Base-by-base conservation (phyloP, 2,329 filamentous ascomycete species). In the Claviceps quebecensis region DNA sequence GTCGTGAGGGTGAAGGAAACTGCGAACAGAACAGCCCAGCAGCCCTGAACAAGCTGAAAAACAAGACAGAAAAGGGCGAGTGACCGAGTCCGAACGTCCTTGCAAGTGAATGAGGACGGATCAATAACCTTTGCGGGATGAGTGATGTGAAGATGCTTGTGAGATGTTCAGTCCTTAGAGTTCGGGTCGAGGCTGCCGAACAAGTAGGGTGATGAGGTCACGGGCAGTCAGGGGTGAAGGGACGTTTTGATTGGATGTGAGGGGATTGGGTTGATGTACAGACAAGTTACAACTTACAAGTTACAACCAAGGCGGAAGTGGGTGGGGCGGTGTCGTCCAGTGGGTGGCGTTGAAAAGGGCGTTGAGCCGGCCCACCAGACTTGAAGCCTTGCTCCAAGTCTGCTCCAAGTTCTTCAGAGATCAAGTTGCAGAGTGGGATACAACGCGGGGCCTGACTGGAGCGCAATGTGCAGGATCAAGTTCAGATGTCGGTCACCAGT, bases 191-290 rank as follows among this genome's bases (percentile, higher is more conserved):
- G 38, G 38, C 41, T 49, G 37, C 50, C 46, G 47, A 51, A 53
- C 45, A 53, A 39, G 34, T 16, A 45, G 14, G 43, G 54, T 59
- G 57, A 59, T 58, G 58, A 59, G 59, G 58, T 61, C 59, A 61
- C 59, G 57, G 56, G 56, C 48, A 52, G 48, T 44, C 52, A 53
- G 53, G 54, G 52, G 52, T 45, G 45, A 34, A 38, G 41, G 26
- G 46, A 19, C 16, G 43, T 48, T 49, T 38, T 58, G 58, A 61
- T 60, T 61, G 54, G 57, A 39, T 39, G 37, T 38, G 22, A 36
- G 16, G 16, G 38, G 43, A 22, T 22, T 8, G 17, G 38, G 14
- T 17, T 19, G 17, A 43, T 23, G 23, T n/a, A n/a, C 23, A 23
- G 23, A 23, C 23, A 23, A 23, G 23, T 23, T 23, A 23, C 23